These are phyloP conservation scores for Phlebiopsis gigantea DNA, from an alignment of 768 basidiomycete species.

Conservation along the genomic window DNA sequence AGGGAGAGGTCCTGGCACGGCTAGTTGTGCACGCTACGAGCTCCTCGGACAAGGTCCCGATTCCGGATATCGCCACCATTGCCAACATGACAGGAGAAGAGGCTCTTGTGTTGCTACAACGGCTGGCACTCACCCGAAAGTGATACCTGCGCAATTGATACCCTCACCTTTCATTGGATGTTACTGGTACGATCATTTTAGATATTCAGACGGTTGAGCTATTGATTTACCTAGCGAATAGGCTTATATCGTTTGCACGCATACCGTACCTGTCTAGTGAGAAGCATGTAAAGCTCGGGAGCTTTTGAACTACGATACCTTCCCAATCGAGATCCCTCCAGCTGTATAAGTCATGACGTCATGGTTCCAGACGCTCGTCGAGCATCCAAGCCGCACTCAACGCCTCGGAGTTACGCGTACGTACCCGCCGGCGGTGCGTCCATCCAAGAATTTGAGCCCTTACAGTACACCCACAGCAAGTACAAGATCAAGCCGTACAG, in stretches of 20 bases:
- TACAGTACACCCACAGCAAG: too few species aligned
- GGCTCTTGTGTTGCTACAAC: constrained; percentile 5
- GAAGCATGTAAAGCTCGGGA: too few species aligned
- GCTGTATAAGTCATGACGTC: too few species aligned
- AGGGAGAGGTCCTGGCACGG: constrained; percentile 84
- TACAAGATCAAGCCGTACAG: too few species aligned
- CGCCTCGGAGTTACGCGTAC: too few species aligned
- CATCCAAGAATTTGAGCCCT: too few species aligned
- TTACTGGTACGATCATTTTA: neutral
- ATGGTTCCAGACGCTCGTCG: too few species aligned
- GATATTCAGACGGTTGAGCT: neutral
- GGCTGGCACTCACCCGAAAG: constrained; percentile 1
- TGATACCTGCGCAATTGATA: neutral
- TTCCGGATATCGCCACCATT: constrained; percentile 7
- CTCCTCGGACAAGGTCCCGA: neutral
- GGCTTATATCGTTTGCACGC: neutral
- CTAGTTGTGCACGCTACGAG: constrained; percentile 60
- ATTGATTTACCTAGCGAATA: too few species aligned
- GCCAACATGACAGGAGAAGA: constrained; percentile 12
- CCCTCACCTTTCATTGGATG: neutral
- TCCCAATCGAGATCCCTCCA: too few species aligned
- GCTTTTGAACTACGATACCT: too few species aligned
- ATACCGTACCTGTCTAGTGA: neutral
- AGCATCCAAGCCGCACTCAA: too few species aligned
- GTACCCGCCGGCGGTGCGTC: too few species aligned